Base-by-base conservation (phyloP, 495 filamentous ascomycete species). In the Chaetomium tenue region DNA sequence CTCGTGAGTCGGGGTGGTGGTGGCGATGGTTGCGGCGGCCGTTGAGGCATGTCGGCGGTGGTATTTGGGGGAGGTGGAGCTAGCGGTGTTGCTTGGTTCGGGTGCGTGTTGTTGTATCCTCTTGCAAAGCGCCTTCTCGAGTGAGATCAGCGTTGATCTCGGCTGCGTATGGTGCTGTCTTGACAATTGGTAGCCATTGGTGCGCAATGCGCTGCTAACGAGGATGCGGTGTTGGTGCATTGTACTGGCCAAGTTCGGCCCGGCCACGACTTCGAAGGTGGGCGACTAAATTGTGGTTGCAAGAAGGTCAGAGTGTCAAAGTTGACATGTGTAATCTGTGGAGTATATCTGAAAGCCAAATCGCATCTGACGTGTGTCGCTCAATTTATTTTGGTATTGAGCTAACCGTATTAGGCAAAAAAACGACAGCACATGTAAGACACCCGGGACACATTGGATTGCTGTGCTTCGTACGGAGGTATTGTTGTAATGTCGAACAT, bases 401-500 rank as follows among this genome's bases (percentile, higher is more conserved):
- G 33, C 33, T 37, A 37, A 37, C 33, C 33, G 8, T 12, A 37
- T 37, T 37, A 3, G 33, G 33, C 8, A 37, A 7, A 8, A 12
- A 3, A 12, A 37, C 1, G 33, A n/a, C n/a, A n/a, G n/a, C n/a
- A n/a, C n/a, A n/a, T n/a, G n/a, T n/a, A n/a, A n/a, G n/a, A n/a
- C n/a, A n/a, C n/a, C n/a, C n/a, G n/a, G n/a, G n/a, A n/a, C n/a
- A n/a, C n/a, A n/a, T n/a, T n/a, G n/a, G n/a, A n/a, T n/a, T n/a
- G n/a, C n/a, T n/a, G n/a, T n/a, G n/a, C n/a, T n/a, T n/a, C n/a
- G n/a, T n/a, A n/a, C n/a, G n/a, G n/a, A n/a, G n/a, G n/a, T n/a
- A 33, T 33, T 33, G 7, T 25, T 65, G 63, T 61, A 66, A 61
- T 55, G 57, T 42, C 0, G 64, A 61, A 66, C 58, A 40, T 39